Percentiles rank a stretch among this genome's conserved stretches.
phyloP scores from a whole-genome alignment of 2,329 filamentous ascomycete genomes.

The Pyrenophora graminea region DNA sequence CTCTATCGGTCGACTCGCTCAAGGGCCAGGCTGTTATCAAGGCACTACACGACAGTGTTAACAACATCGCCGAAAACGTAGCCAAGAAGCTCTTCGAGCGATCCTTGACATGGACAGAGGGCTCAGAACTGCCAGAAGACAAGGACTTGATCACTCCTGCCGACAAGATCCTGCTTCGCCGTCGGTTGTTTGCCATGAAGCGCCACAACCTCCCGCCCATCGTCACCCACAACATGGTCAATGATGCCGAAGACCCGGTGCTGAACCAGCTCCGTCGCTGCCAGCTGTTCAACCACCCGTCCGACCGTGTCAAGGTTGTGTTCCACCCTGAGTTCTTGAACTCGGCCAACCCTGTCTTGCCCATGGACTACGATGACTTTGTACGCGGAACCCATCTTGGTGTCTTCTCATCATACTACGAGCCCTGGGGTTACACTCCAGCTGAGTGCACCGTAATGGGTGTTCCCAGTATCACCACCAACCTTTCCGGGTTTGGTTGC shows the following conservation, averaged over 20 bases:
- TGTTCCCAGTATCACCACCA: slow-evolving; percentile 96
- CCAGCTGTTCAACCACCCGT: slow-evolving; percentile 94
- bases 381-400: slow-evolving; percentile 95
- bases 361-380: slow-evolving; percentile 97
- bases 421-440: slow-evolving; percentile 98
- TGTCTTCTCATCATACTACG: slow-evolving; percentile 96
- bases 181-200: slow-evolving; percentile 96
- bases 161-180: slow-evolving; percentile 88
- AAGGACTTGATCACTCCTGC: slow-evolving; percentile 92
- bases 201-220: slow-evolving; percentile 86
- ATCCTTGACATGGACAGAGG: slow-evolving; percentile 93
- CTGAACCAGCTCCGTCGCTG: slow-evolving; percentile 95
- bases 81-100: slow-evolving; percentile 94
- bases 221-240: slow-evolving; percentile 98
- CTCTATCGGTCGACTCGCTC: slow-evolving; percentile 90
- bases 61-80: slow-evolving; percentile 89
- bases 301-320: slow-evolving; percentile 93
- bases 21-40: slow-evolving; percentile 98
- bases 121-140: slow-evolving; percentile 89
- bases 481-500: slow-evolving; percentile 95
- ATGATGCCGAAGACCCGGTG: slow-evolving; percentile 90
- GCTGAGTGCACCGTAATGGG: slow-evolving; percentile 99
- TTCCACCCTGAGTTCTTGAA: slow-evolving; percentile 99
- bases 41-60: slow-evolving; percentile 88
- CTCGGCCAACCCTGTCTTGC: slow-evolving; percentile 91